These are phyloP conservation scores for Septoria petroselini DNA, from an alignment of 2,329 filamentous ascomycete species.

Conservation along the genomic window DNA sequence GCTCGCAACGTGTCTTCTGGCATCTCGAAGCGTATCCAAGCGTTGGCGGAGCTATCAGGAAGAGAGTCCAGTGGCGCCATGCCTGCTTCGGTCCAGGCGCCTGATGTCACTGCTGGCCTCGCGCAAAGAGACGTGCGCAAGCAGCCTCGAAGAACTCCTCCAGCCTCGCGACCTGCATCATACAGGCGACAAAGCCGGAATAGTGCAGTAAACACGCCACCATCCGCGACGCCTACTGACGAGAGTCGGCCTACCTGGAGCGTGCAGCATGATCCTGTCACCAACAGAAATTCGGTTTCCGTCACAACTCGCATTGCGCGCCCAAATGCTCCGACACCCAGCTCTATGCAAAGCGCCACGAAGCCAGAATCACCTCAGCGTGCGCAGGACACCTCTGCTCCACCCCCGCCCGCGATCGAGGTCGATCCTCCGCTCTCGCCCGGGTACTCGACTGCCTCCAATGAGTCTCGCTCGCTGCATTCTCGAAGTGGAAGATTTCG, in stretches of 20 bases:
- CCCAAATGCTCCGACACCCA: slow-evolving; percentile 41
- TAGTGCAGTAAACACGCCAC: slow-evolving; percentile 16
- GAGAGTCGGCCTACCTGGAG: slow-evolving; percentile 41
- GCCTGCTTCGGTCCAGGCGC: slow-evolving; percentile 21
- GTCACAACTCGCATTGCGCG: slow-evolving; percentile 82
- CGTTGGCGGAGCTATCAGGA: slow-evolving; percentile 68
- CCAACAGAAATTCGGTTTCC: slow-evolving; percentile 71
- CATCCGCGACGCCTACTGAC: slow-evolving; percentile 23
- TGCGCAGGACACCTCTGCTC: slow-evolving; percentile 2
- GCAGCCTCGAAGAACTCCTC: slow-evolving; percentile 17
- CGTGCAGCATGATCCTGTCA: slow-evolving; percentile 39
- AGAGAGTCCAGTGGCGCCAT: slow-evolving; percentile 26
- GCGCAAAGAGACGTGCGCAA: slow-evolving; percentile 16
- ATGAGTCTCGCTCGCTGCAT: slow-evolving; percentile 25
- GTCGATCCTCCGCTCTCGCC: slow-evolving; percentile 20
- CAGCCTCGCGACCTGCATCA: slow-evolving; percentile 23
- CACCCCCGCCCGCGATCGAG: slow-evolving; percentile 12
- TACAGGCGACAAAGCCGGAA: slow-evolving; percentile 25
- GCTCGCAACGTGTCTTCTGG: slow-evolving; percentile 83
- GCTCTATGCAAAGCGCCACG: slow-evolving; percentile 40
- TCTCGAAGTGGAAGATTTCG: slow-evolving; percentile 20
- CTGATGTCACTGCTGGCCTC: slow-evolving; percentile 13
- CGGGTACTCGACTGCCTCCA: slow-evolving; percentile 21
- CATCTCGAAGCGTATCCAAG: slow-evolving; percentile 92
- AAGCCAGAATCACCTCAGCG: slow-evolving; percentile 48